A percentile compares a stretch with the other conserved stretches of the same genome.
Conservation (phyloP, 768 basidiomycete genomes). For the Hericium erinaceus region DNA sequence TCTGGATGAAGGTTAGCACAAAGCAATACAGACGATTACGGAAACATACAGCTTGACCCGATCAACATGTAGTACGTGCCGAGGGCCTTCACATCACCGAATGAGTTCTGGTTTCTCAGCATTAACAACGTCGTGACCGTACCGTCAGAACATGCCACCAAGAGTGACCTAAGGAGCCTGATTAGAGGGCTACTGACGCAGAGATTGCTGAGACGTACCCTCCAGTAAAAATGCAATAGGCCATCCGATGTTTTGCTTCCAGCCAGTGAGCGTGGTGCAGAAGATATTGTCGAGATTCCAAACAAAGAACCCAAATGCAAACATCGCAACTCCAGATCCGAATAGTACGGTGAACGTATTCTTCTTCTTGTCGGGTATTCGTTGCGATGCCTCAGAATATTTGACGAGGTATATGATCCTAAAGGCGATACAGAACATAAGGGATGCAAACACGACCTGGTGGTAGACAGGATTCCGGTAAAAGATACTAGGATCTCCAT, state of each 20-base stretch:
- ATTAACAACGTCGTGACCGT: constrained; percentile 12
- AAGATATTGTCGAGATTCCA: constrained; percentile 82
- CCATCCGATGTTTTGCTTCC: constrained; percentile 53
- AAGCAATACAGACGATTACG: not conserved
- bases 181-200: not conserved
- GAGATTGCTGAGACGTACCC: constrained; percentile 25
- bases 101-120: not conserved
- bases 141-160: constrained; percentile 73
- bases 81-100: constrained; percentile 13
- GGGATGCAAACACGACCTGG: constrained; percentile 58
- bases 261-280: constrained; percentile 46
- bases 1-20: constrained; percentile 12
- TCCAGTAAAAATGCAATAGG: constrained; percentile 59
- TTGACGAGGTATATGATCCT: constrained; percentile 47
- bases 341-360: constrained; percentile 35
- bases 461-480: constrained; percentile 76
- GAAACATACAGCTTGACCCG: constrained; percentile 24
- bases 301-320: constrained; percentile 56
- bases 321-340: constrained; percentile 42
- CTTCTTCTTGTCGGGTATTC: constrained; percentile 36
- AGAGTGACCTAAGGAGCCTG: constrained; percentile 40
- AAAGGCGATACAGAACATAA: constrained; percentile 39
- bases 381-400: constrained; percentile 28
- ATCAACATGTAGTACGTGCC: constrained; percentile 25
- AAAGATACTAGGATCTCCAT: constrained; percentile 33